Base-by-base conservation (phyloP, 1,284 basidiomycete species). In the Boletus chippewaensis region DNA sequence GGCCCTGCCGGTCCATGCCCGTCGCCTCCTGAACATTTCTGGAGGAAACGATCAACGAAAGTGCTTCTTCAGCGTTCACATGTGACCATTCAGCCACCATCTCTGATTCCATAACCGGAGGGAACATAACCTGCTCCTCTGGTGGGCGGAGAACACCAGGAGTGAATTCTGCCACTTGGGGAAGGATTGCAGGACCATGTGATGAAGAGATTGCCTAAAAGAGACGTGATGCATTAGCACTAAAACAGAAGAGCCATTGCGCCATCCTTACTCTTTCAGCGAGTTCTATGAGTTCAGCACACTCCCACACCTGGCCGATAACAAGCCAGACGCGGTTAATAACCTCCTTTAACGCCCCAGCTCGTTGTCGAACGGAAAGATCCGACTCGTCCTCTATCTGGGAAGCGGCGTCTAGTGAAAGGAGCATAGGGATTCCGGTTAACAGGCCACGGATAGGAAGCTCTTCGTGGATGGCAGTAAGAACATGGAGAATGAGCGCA, bases 371-470 rank as follows among this genome's bases (percentile, higher is more conserved):
- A 43, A 67, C 70, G 46, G 58, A 66, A 45, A 67, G 60, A 56
- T 78, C 74, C 28, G 65, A 65, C 9, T 64, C 60, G 15, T 71
- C 70, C 28, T 75, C 77, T 51, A 61, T 69, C 58, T 61, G 70
- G 2, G 78, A 75, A 34, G 80, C 79, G 6, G 64, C 68, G 58
- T 91, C 84, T 36, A 97, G 69, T 0, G 88, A 83, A 29, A 92
- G 65, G 35, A 98, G 70, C 86, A 95, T 94, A 2, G 95, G 94
- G 31, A 91, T 73, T 28, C 89, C 84, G 1, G 85, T 83, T 18
- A 93, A 68, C 34, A 95, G 63, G 1, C 85, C 85, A 22, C 85
- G 79, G 26, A 85, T 70, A 1, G 94, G 91, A 15, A 87, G 66
- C 38, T 84, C 76, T 47, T 82, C 74, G 45, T 92, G 83, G 13